phyloP scores from a whole-genome alignment of 805 yeast species.

The Starmerella cellae region DNA sequence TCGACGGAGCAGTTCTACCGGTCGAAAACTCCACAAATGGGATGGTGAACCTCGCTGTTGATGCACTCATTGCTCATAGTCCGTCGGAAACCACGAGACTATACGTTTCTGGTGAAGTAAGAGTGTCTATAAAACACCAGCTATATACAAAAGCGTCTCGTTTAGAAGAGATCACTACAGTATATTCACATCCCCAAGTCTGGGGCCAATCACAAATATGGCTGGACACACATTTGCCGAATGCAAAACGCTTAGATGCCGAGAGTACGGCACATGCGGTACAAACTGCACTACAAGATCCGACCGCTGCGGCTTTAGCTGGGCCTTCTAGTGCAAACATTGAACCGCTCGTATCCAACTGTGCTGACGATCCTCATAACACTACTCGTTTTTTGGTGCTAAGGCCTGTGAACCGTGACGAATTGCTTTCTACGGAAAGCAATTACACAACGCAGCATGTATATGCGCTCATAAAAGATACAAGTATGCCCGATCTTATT shows the following conservation, averaged over 20 bases:
- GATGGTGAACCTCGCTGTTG: slow-evolving; percentile 75
- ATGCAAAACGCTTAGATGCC: slow-evolving; percentile 45
- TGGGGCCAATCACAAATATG: slow-evolving; percentile 83
- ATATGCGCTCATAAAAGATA: not conserved
- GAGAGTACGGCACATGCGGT: slow-evolving; percentile 82
- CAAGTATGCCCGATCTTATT: not conserved
- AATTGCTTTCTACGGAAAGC: too few relatives aligned
- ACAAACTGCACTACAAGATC: slow-evolving; percentile 37
- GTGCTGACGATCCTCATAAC: slow-evolving; percentile 64
- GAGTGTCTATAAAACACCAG: slow-evolving; percentile 71
- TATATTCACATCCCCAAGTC: slow-evolving; percentile 93
- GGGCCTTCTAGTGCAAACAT: slow-evolving; percentile 46
- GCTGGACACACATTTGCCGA: slow-evolving; percentile 29
- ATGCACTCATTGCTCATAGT: slow-evolving; percentile 40
- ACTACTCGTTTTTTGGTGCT: slow-evolving; percentile 76
- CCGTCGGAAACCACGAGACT: slow-evolving; percentile 32
- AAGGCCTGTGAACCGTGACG: too few relatives aligned
- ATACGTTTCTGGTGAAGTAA: slow-evolving; percentile 69
- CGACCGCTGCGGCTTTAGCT: slow-evolving; percentile 59
- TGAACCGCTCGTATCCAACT: slow-evolving; percentile 39
- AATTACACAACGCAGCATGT: not conserved
- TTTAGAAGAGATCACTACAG: slow-evolving; percentile 36
- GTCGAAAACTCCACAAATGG: slow-evolving; percentile 93
- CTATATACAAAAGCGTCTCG: slow-evolving; percentile 36
- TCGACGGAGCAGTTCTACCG: slow-evolving; percentile 72